Base-by-base conservation (phyloP, 768 basidiomycete species). In the Tephrocybe rancida region DNA sequence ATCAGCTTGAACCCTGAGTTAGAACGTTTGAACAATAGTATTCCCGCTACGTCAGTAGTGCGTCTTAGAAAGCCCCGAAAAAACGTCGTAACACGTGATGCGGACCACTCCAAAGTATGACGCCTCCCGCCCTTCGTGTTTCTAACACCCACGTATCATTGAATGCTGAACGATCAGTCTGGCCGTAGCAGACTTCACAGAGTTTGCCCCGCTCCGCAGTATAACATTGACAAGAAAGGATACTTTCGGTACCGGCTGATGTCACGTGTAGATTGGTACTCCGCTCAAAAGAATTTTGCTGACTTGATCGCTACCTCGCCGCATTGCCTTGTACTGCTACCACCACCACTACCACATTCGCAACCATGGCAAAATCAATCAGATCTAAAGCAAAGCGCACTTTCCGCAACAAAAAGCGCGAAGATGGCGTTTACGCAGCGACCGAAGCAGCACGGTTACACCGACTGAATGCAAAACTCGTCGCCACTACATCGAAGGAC, bases 331-430 rank as follows among this genome's bases (percentile, higher is more conserved):
- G 24, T 16, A 8, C 34, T 3, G 13, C 39, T 35, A 18, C 19
- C 34, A 27, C 26, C 11, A 24, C 11, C 39, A 16, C 42, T 55
- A 48, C 56, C 49, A 48, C 54, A 50, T 54, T 57, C 55, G 53
- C 53, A 26, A 56, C 60, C 53, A 92, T 94, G 91, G 91, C 88
- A 38, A 94, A 94, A 77, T 92, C 90, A 39, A 79, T 83, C 35
- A 77, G 92, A 64, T 90, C 90, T 6, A 94, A 94, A 72, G 78
- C 81, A 44, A 94, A 93, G 66, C 87, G 92, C 26, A 72, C 81
- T 13, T 90, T 83, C 70, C 87, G 91, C 60, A 76, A 85, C 13
- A 86, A 88, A 62, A 93, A 93, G 69, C 84, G 91, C 54, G 81
- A 86, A 64, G 69, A 72, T 39, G 86, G 90, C 49, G 80, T 88